Percentiles rank a stretch among this genome's conserved stretches.
phyloP scores from a whole-genome alignment of 441 rosid species.

The Populus hybrid region DNA sequence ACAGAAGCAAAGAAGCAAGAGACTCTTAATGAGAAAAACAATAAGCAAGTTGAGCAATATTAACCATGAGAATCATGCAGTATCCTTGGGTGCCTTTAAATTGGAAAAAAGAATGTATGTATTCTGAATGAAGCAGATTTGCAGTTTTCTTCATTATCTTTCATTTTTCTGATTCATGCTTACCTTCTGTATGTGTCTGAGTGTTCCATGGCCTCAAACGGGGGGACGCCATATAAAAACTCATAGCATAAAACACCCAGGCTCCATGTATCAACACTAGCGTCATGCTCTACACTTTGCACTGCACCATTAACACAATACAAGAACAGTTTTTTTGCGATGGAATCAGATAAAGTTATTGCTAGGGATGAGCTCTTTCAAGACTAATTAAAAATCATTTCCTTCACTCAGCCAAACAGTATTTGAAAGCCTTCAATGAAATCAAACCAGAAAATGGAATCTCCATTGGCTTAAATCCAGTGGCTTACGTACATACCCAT shows the following conservation, averaged over 20 bases:
- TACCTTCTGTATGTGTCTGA: slow-evolving; percentile 93
- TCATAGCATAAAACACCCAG: slow-evolving; percentile 89
- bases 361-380: not conserved
- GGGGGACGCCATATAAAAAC: slow-evolving; percentile 86
- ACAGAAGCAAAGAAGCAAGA: no score
- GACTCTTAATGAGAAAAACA: no score
- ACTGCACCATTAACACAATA: slow-evolving; percentile 42
- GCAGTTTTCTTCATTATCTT: not conserved
- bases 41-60: no score
- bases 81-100: not conserved
- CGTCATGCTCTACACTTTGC: slow-evolving; percentile 90
- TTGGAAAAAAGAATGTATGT: not conserved
- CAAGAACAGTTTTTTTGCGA: no score
- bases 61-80: no score
- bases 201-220: slow-evolving; percentile 91
- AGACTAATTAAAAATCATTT: not conserved
- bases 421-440: not conserved
- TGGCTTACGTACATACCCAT: slow-evolving; percentile 57
- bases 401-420: not conserved
- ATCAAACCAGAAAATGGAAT: not conserved
- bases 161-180: not conserved
- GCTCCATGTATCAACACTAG: slow-evolving; percentile 95
- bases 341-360: no score
- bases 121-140: no score
- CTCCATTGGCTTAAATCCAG: not conserved